Percentiles rank a stretch among this genome's conserved stretches.
Conservation (phyloP, 1,284 basidiomycete species). For the Dichomitus squalens region DNA sequence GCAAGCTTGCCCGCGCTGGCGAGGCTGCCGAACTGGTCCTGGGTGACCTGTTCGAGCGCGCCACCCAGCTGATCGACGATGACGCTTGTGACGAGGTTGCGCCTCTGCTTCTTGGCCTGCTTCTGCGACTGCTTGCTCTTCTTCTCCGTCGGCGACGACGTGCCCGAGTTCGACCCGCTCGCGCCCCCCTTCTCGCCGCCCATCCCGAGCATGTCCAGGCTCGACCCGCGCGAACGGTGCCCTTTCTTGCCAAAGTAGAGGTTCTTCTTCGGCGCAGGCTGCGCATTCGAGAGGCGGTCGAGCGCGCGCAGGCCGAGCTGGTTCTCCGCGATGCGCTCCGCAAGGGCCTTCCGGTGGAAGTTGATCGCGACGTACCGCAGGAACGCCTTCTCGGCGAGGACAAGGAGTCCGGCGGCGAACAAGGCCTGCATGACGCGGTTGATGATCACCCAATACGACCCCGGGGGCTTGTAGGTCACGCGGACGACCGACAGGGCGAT, state of each 20-base stretch:
- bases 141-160: slow-evolving; percentile 14
- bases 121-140: slow-evolving; percentile 23
- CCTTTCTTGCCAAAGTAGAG: slow-evolving; percentile 37
- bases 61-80: slow-evolving; percentile 74
- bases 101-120: slow-evolving; percentile 42
- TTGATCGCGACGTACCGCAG: slow-evolving; percentile 77
- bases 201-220: slow-evolving; percentile 25
- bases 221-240: slow-evolving; percentile 36
- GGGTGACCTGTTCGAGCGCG: slow-evolving; percentile 71
- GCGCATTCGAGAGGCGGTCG: slow-evolving; percentile 68
- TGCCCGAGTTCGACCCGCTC: slow-evolving; percentile 8
- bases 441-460: slow-evolving; percentile 66
- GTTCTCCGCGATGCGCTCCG: slow-evolving; percentile 73
- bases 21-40: slow-evolving; percentile 56
- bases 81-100: slow-evolving; percentile 59
- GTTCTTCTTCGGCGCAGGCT: slow-evolving; percentile 38
- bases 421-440: slow-evolving; percentile 56
- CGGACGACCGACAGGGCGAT: slow-evolving; percentile 66
- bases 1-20: slow-evolving; percentile 76
- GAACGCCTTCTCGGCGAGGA: slow-evolving; percentile 72
- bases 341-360: slow-evolving; percentile 74
- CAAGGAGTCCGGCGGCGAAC: slow-evolving; percentile 62
- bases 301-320: slow-evolving; percentile 67
- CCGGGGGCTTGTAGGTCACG: slow-evolving; percentile 57
- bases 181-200: slow-evolving; percentile 33